These are phyloP conservation scores for Pseudogymnoascus sp. DNA, from an alignment of 2,329 filamentous ascomycete species.

Conservation along the genomic window DNA sequence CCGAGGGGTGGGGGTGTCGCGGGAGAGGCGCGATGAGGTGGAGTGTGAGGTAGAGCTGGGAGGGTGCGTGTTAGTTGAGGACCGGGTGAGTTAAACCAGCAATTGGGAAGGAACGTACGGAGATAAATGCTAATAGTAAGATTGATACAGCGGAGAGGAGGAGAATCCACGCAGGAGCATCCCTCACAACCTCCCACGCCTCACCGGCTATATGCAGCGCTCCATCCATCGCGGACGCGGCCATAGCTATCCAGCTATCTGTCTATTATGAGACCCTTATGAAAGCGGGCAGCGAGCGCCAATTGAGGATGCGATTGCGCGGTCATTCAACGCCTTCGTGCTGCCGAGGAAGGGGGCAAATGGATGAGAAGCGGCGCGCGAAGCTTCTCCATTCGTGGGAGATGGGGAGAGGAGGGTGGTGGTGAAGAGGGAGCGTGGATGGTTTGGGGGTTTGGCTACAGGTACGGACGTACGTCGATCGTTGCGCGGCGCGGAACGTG, in stretches of 20 bases:
- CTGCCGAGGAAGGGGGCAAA: background rate
- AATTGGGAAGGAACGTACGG: background rate
- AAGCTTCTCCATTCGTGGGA: slow-evolving; percentile 1
- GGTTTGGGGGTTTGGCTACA: background rate
- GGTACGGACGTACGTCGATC: background rate
- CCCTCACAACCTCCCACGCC: background rate
- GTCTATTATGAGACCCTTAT: background rate
- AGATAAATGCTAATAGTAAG: background rate
- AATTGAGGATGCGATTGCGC: background rate
- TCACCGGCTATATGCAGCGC: background rate
- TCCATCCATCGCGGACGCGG: background rate
- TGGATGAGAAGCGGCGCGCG: background rate
- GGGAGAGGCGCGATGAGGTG: slow-evolving; percentile 74
- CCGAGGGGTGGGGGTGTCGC: slow-evolving; percentile 62
- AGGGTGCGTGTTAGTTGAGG: slow-evolving; percentile 9
- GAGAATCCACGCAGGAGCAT: background rate
- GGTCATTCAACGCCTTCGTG: background rate
- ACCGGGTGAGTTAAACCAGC: too few species aligned
- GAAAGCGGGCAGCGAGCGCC: background rate
- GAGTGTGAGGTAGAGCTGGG: slow-evolving; percentile 61
- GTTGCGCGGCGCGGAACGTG: background rate
- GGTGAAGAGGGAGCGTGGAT: background rate
- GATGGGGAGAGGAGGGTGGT: background rate
- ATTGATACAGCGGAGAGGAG: background rate
- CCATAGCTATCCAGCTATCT: background rate